Base-by-base conservation (phyloP, 2,329 filamentous ascomycete species). In the Endothia cerciana region DNA sequence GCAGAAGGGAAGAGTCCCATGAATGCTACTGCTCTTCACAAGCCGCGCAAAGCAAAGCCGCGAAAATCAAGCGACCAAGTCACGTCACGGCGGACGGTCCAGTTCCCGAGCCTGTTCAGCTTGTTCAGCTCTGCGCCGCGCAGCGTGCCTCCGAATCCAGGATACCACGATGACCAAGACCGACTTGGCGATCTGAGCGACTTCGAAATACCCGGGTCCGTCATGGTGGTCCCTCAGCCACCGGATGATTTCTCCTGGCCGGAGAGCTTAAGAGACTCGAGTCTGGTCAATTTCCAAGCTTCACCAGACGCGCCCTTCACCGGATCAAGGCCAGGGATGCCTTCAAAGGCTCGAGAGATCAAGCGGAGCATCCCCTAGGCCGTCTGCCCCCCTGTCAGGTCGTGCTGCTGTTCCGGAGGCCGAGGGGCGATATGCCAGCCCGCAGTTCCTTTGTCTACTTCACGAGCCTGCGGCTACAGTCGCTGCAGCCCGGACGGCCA, bases 1-100 rank as follows among this genome's bases (percentile, higher is more conserved):
- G 40, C 40, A 41, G 40, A 58, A 10, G 6, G 47, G 36, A n/a
- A 28, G 13, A 41, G n/a, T 25, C 22, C 22, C 36, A 30, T 62
- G 47, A 55, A 53, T 62, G 49, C 47, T 30, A 43, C 45, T 30
- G 47, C 47, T 62, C 33, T 22, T 30, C n/a, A 40, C 45, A 62
- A 53, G 15, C 22, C 51, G 51, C 36, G 25, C 57, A 59, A 19
- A n/a, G 36, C 49, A 40, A 41, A 25, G 43, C 56, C 6, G 19
- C 40, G 41, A 15, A 47, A 30, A 49, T 30, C 36, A 41, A 55
- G 28, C 60, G 13, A 19, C 22, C 60, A 55, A 62, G 60, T 47
- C 47, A n/a, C 33, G 30, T 28, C 45, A 41, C 15, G 25, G n/a
- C 36, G 19, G 47, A 19, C 47, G n/a, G 19, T 53, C 38, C 47